These are phyloP conservation scores for Jacaranda mimosifolia DNA, from an alignment of 257 asterid species.

Conservation along the genomic window DNA sequence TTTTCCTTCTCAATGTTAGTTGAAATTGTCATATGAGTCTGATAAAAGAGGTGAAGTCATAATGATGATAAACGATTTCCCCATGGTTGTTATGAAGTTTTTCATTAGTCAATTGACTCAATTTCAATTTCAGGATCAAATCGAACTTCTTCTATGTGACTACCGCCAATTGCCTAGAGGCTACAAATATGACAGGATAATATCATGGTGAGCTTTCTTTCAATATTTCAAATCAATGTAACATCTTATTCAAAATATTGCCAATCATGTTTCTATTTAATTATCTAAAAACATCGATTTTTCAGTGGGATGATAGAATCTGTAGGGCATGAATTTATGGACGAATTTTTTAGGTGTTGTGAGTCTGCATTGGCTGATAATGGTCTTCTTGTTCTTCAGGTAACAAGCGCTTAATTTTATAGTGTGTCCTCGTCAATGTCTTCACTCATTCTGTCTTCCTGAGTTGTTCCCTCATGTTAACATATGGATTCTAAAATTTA, in stretches of 20 bases:
- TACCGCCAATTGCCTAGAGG: slow-evolving; percentile 64
- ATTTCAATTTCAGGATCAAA: slow-evolving; percentile 53
- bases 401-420: slow-evolving; percentile 13
- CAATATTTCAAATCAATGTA: not conserved
- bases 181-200: too few species aligned
- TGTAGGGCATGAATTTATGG: slow-evolving; percentile 73
- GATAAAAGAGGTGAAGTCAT: not conserved
- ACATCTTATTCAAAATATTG: not conserved
- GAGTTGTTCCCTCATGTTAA: not conserved
- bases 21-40: too few species aligned
- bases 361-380: slow-evolving; percentile 59
- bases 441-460: not conserved
- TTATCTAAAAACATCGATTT: not conserved
- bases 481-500: not conserved
- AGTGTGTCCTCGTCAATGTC: not conserved
- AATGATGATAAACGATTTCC: not conserved
- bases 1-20: too few species aligned
- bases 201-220: slow-evolving; percentile 41
- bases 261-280: too few species aligned
- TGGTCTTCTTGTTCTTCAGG: slow-evolving; percentile 78
- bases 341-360: slow-evolving; percentile 58
- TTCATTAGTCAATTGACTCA: not conserved
- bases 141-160: slow-evolving; percentile 64
- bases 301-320: slow-evolving; percentile 77
- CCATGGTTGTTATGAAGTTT: not conserved